These are phyloP conservation scores for Saprolegnia diclina DNA, from an alignment of 352 stramenopile species.

Conservation along the genomic window DNA sequence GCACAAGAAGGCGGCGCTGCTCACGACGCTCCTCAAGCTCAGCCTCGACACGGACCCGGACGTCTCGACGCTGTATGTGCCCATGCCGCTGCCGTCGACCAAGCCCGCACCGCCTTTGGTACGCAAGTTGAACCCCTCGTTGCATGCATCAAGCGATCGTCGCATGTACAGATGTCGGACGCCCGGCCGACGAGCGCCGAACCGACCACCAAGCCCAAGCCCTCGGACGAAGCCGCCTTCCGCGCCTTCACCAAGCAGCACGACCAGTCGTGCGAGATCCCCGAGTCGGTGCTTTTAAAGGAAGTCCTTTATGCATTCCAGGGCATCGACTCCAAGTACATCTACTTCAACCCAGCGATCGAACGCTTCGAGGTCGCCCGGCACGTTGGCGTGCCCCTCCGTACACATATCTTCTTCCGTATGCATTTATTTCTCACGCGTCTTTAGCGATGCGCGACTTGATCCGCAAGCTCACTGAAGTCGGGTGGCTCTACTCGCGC, in stretches of 20 bases:
- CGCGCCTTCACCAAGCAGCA: slow-evolving; percentile 14
- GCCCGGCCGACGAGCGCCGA: not conserved
- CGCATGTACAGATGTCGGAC: too few relatives aligned
- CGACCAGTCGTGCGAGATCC: slow-evolving; percentile 53
- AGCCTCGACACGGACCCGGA: slow-evolving; percentile 20
- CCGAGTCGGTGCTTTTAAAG: slow-evolving; percentile 84
- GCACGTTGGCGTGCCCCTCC: slow-evolving; percentile 65
- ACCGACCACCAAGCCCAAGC: not conserved
- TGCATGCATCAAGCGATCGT: not conserved
- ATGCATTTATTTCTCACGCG: not conserved
- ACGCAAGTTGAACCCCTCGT: not conserved
- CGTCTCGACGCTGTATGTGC: slow-evolving; percentile 15
- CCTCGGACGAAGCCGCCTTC: slow-evolving; percentile 15
- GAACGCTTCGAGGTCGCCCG: slow-evolving; percentile 79
- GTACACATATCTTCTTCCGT: slow-evolving; percentile 38
- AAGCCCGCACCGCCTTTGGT: not conserved
- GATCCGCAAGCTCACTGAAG: slow-evolving; percentile 76
- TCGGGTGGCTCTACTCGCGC: slow-evolving; percentile 88
- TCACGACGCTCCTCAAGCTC: slow-evolving; percentile 17
- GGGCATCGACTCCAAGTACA: slow-evolving; percentile 88
- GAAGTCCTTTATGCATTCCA: slow-evolving; percentile 90
- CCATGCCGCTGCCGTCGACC: slow-evolving; percentile 6
- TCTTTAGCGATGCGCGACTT: slow-evolving; percentile 70
- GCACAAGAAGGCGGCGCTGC: slow-evolving; percentile 22
- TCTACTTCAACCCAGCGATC: slow-evolving; percentile 71